Evolutionary conservation across 192 early-diverging fungal species (phyloP), one percentile per base, ranked within the genome.

Genomic region (Podila horticola): DNA sequence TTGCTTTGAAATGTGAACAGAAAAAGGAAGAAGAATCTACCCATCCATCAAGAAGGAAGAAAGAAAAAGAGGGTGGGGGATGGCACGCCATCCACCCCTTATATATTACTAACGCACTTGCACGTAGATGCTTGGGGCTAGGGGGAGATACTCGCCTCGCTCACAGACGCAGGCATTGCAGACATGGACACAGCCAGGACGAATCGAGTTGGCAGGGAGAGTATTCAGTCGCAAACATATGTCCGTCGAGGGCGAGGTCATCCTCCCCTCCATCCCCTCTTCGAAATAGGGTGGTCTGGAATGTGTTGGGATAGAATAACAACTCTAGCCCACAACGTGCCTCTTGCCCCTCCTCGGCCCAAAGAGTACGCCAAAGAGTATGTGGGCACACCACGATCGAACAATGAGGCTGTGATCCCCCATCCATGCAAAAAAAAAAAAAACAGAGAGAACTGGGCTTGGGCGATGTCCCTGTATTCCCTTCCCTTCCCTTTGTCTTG

Each of bases 381-480:
- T 3, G 15, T 4, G 15, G 41, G 15, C 41, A 45, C 41, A 45
- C 41, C 15, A 45, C 15, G 41, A 45, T 45, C 41, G 15, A 17
- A 45, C 41, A 45, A 45, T 15, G 41, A 45, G 41, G 41, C 41
- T 45, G 41, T 15, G 41, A 45, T 45, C 41, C 41, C 15, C 38
- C 5, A 10, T 51, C 33, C 58, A 60, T 41, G 7, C 61, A 55
- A 61, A 57, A 62, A 45, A 36, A 33, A 28, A 29, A 30, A 60
- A 66, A 74, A 66, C 24, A 66, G 36, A 59, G 49, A 26, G 65
- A 34, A 10, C 28, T 63, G 59, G 66, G 63, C 62, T 74, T 45
- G 62, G 26, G 30, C 58, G 31, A 62, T 38, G 41, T 38, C 62
- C 15, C 26, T 26, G 22, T 22, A 22, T 34, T 36, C 3, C 28